These are phyloP conservation scores for Anisogramma anomala DNA, from an alignment of 2,329 filamentous ascomycete species.

Conservation along the genomic window DNA sequence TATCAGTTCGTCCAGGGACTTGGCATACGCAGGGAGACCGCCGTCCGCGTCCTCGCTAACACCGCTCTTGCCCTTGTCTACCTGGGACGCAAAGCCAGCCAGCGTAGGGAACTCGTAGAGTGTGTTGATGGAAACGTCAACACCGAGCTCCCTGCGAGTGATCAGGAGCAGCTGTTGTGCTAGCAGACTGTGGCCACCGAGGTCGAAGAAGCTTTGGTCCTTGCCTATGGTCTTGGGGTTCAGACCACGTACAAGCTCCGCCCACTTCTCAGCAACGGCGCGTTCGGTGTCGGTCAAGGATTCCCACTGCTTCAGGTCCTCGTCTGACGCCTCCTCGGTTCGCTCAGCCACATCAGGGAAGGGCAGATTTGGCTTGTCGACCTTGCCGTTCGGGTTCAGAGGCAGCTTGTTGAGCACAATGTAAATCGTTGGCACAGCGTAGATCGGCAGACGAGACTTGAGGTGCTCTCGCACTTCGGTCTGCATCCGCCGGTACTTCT, in stretches of 20 bases:
- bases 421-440: slow-evolving; percentile 64
- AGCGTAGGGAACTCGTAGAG: slow-evolving; percentile 55
- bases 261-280: slow-evolving; percentile 61
- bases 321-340: slow-evolving; percentile 32
- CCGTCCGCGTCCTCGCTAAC: slow-evolving; percentile 21
- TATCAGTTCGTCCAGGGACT: slow-evolving; percentile 35
- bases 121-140: slow-evolving; percentile 54
- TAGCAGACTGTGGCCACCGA: slow-evolving; percentile 70
- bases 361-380: slow-evolving; percentile 54
- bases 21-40: slow-evolving; percentile 35
- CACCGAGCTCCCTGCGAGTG: slow-evolving; percentile 33
- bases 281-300: slow-evolving; percentile 45
- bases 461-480: slow-evolving; percentile 51
- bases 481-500: slow-evolving; percentile 35
- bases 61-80: slow-evolving; percentile 27
- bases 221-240: slow-evolving; percentile 52
- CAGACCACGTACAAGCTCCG: slow-evolving; percentile 53
- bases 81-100: slow-evolving; percentile 35
- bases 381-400: slow-evolving; percentile 77
- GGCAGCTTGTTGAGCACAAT: slow-evolving; percentile 63
- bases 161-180: slow-evolving; percentile 71
- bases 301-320: slow-evolving; percentile 31
- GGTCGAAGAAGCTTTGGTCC: slow-evolving; percentile 61
- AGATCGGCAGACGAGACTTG: slow-evolving; percentile 58
- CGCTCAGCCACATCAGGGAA: slow-evolving; percentile 67